Conservation (phyloP, 1,284 basidiomycete species). For the Ceratorhiza oryzae-sativae region DNA sequence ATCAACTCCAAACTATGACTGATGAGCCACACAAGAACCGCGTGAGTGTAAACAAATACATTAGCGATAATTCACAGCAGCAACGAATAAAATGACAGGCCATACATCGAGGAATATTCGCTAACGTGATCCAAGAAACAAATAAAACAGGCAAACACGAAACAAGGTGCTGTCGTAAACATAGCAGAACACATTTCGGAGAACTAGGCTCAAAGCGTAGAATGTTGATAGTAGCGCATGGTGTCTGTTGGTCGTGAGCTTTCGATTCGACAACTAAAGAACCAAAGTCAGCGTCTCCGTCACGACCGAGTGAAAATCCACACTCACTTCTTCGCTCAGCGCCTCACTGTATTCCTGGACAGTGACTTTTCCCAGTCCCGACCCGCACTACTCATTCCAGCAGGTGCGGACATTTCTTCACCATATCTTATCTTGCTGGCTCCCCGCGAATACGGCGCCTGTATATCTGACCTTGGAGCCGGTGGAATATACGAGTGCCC, state of each 20-base stretch:
- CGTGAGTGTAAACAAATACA: constrained; percentile 2
- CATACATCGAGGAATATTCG: neutral
- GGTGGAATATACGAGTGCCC: neutral
- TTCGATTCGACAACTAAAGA: no score
- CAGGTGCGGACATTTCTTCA: neutral
- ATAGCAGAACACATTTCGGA: neutral
- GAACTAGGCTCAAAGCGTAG: neutral
- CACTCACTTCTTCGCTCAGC: constrained; percentile 3
- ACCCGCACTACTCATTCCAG: neutral
- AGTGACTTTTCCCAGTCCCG: neutral
- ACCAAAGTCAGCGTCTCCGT: neutral
- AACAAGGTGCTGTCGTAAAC: neutral
- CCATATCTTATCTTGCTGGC: neutral
- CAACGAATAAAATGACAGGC: neutral
- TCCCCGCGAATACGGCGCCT: neutral
- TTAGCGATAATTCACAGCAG: constrained; percentile 18
- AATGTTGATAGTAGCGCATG: no score
- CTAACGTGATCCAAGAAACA: no score
- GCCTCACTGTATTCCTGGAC: neutral
- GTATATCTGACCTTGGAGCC: constrained; percentile 1
- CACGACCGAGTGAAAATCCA: neutral
- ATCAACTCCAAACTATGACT: neutral
- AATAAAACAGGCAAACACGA: neutral
- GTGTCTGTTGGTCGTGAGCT: no score
- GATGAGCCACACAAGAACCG: neutral